Base-by-base conservation (phyloP, 2,329 filamentous ascomycete species). In the Ceratocystis cacaofunesta region DNA sequence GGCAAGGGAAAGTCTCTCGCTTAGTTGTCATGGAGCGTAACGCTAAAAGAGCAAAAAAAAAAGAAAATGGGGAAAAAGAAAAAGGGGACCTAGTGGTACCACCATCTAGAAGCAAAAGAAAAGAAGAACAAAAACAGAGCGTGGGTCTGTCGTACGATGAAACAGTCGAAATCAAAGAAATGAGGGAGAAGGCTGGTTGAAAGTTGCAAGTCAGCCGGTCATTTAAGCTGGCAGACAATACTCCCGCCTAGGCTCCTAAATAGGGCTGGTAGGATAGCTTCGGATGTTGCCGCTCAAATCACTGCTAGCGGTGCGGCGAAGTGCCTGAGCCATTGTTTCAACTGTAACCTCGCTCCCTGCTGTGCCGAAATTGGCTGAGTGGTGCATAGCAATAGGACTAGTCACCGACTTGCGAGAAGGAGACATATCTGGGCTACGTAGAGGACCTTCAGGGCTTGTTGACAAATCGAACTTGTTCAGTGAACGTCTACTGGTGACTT, bases 291-390 rank as follows among this genome's bases (percentile, higher is more conserved):
- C 43, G 69, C 79, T 78, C 66, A 96, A 76, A 73, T 96, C 92
- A 19, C 88, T 84, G 75, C 90, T 96, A 57, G 86, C 89, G 15
- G 91, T 95, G 74, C 89, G 87, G 72, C 89, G 81, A 72, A 96
- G 78, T 17, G 90, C 92, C 75, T 96, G 91, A 63, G 87, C 82
- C 92, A 96, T 95, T 3, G 92, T 96, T 78, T 96, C 91, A 69
- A 96, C 88, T 67, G 88, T 90, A 67, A 96, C 78, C 68, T 96
- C 92, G 68, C 78, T 78, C 61, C 79, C 74, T 43, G 71, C 68
- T 50, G 70, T 67, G 15, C 74, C 64, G 69, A 83, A 76, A 63
- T 82, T 77, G 66, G 78, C 76, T 28, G 76, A 80, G 65, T 79
- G 80, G 57, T 81, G 80, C 41, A 65, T 41, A 4, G 52, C 19